Evolutionary conservation across 1,139 yeast genomes (phyloP).

Genomic region (Lodderomyces metapsilosis): DNA sequence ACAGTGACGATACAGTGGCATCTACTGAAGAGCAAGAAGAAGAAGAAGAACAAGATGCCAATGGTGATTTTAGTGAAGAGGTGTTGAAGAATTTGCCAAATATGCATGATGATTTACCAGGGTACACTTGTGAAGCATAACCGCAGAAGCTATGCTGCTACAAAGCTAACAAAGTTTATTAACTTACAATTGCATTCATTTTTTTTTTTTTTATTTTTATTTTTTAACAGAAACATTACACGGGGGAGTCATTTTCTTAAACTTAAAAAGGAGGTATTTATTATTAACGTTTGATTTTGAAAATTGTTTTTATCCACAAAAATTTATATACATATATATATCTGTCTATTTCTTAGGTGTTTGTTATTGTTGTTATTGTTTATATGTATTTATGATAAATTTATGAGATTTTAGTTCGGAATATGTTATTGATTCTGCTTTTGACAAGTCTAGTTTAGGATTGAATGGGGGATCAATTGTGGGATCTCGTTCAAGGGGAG

Average conservation of each 20-base stretch:
- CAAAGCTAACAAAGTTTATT: too few species aligned
- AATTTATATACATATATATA: too few species aligned
- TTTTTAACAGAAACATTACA: neutral
- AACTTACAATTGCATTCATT: too few species aligned
- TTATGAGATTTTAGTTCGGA: constrained; percentile 9
- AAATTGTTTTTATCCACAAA: too few species aligned
- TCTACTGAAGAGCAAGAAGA: too few species aligned
- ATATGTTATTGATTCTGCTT: constrained; percentile 12
- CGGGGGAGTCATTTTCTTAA: too few species aligned
- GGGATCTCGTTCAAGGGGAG: constrained; percentile 18
- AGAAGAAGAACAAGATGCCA: constrained; percentile 12
- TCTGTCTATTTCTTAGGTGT: too few species aligned
- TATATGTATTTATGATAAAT: constrained; percentile 5
- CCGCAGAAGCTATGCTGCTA: too few species aligned
- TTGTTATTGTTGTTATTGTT: neutral
- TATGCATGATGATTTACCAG: constrained; percentile 25
- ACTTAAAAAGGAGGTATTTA: too few species aligned
- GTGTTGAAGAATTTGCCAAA: constrained; percentile 14
- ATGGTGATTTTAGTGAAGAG: constrained; percentile 1
- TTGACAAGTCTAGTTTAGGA: constrained; percentile 25
- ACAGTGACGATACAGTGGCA: constrained; percentile 18
- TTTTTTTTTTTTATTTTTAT: too few species aligned
- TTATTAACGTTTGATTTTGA: too few species aligned
- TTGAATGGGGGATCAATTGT: constrained; percentile 29
- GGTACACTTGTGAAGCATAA: constrained; percentile 25